A percentile compares a stretch with the other conserved stretches of the same genome.
These are phyloP conservation scores for Albatrellus sp. DNA, from an alignment of 1,284 basidiomycete genomes.

Conservation along the genomic window DNA sequence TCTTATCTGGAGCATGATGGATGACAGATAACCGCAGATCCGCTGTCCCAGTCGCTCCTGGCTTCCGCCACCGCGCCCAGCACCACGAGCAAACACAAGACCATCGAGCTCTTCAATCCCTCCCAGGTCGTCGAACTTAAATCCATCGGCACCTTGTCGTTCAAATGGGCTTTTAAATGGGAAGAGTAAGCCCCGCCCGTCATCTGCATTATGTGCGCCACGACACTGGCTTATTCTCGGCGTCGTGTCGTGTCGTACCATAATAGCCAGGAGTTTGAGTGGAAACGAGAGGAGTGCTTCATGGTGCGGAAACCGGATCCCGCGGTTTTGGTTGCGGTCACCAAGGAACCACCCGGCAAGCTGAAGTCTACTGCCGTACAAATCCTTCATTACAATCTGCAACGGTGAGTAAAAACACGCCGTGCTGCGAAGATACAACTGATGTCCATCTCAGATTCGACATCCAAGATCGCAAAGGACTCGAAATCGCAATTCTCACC, in stretches of 20 bases:
- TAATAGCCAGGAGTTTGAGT: constrained; percentile 65
- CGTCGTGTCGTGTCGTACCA: too few species aligned
- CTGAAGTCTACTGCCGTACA: constrained; percentile 60
- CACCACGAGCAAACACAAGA: constrained; percentile 58
- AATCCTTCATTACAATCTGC: constrained; percentile 77
- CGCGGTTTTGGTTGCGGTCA: constrained; percentile 68
- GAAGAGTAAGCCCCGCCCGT: constrained; percentile 46
- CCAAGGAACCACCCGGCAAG: constrained; percentile 59
- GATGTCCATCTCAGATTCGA: constrained; percentile 44
- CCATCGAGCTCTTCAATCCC: constrained; percentile 65
- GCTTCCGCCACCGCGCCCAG: constrained; percentile 52
- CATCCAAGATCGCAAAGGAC: constrained; percentile 68
- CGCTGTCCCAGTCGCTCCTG: constrained; percentile 51
- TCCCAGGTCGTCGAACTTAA: constrained; percentile 57
- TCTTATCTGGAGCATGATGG: not conserved
- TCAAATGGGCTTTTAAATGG: constrained; percentile 72
- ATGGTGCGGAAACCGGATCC: constrained; percentile 78
- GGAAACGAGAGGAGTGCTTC: constrained; percentile 72
- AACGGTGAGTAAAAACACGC: constrained; percentile 31
- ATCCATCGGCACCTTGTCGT: constrained; percentile 59
- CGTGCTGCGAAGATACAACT: too few species aligned
- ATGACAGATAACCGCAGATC: constrained; percentile 33
- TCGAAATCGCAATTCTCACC: constrained; percentile 71
- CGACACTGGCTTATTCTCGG: not conserved
- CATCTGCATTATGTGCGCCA: not conserved